Conservation (phyloP, 352 stramenopile species). For the Globisporangium uncinulatum region DNA sequence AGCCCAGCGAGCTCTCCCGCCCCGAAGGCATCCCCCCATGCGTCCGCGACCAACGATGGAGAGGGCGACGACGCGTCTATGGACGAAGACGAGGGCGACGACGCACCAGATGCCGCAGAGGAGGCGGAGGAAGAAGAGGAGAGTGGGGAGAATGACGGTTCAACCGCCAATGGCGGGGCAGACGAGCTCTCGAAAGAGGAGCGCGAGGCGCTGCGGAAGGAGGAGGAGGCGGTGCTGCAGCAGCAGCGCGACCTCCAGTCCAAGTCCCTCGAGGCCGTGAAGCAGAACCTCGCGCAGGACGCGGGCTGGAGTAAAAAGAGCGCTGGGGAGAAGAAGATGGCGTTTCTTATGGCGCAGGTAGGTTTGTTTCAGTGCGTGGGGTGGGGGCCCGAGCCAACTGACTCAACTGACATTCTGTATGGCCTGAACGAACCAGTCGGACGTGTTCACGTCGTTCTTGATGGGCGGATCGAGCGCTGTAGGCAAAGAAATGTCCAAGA, state of each 20-base stretch:
- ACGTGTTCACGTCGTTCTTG: constrained; percentile 86
- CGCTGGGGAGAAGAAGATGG: constrained; percentile 67
- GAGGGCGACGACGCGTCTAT: constrained; percentile 18
- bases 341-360: constrained; percentile 83
- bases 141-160: constrained; percentile 27
- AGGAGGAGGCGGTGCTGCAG: constrained; percentile 64
- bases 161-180: constrained; percentile 19
- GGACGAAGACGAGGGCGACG: constrained; percentile 24
- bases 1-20: constrained; percentile 20
- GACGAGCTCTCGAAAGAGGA: constrained; percentile 54
- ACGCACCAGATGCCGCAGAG: constrained; percentile 11
- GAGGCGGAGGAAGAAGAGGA: constrained; percentile 19
- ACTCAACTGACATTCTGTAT: not conserved
- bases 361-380: not conserved
- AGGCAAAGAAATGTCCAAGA: constrained; percentile 72
- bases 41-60: constrained; percentile 12
- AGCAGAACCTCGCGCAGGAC: constrained; percentile 53
- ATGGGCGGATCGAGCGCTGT: constrained; percentile 78
- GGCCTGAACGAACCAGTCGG: constrained; percentile 28
- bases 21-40: constrained; percentile 4
- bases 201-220: constrained; percentile 43
- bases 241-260: constrained; percentile 75
- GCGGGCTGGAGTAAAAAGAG: constrained; percentile 40
- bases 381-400: not conserved
- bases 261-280: constrained; percentile 69